Base-by-base conservation (phyloP, 2,329 filamentous ascomycete genomes). In the Aspergillus nomiae region DNA sequence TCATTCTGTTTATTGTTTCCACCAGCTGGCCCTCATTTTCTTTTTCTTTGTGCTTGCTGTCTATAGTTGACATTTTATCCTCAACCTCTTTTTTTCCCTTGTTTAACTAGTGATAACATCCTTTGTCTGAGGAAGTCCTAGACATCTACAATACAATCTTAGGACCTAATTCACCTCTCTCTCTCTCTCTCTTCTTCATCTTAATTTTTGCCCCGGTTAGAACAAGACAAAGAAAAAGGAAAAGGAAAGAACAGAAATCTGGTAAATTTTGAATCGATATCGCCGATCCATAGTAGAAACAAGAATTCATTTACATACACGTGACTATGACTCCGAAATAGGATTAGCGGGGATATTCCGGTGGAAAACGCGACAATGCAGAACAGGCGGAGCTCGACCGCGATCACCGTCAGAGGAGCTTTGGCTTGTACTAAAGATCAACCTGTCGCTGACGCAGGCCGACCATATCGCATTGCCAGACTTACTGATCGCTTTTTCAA, bases 301-400 rank as follows among this genome's bases (percentile, higher is more conserved):
- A 28, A 28, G 9, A 36, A 36, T 32, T 14, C 1, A 4, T 1
- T n/a, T n/a, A 6, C 1, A 46, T 21, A 65, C 74, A 76, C 73
- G 71, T 76, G 74, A 73, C 28, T 28, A 0, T 10, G 1, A 3
- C 8, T 1, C 56, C 63, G 59, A 68, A 76, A 73, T 67, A 58
- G 68, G 69, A 41, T 67, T 73, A 72, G 71, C 69, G 70, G 67
- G 38, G 50, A 67, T 10, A 30, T 7, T 51, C 19, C 65, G 54
- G 58, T 26, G 67, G 64, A 74, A 74, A 75, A 74, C 73, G 72
- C 73, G 71, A 73, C 70, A 55, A 62, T 36, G 43, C 62, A 63
- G 59, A 68, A 63, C 59, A 67, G 63, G 63, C 63, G 67, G 67
- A 71, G 69, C 66, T 69, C 63, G 61, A 70, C 59, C 68, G 69